Conservation (phyloP, 1,284 basidiomycete species). For the Cutaneotrichosporon cavernicola region DNA sequence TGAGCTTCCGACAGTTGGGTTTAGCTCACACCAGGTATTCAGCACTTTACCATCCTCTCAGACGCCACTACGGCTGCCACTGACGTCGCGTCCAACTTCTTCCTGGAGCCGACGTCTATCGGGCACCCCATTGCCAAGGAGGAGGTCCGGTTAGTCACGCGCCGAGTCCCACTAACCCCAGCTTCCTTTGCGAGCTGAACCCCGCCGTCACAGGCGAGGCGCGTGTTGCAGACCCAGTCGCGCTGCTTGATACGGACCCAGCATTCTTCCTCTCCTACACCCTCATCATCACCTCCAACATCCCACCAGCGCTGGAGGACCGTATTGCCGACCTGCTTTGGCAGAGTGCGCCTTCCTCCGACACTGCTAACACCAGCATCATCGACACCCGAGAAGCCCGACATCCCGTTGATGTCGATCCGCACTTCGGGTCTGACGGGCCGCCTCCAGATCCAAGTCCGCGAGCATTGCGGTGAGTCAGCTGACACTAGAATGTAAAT, state of each 20-base stretch:
- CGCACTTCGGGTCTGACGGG: constrained; percentile 82
- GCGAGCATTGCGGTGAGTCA: constrained; percentile 74
- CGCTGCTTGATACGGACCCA: constrained; percentile 62
- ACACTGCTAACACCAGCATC: constrained; percentile 36
- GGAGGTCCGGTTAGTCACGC: constrained; percentile 60
- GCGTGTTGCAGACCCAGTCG: constrained; percentile 61
- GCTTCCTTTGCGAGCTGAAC: constrained; percentile 78
- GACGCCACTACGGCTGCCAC: constrained; percentile 61
- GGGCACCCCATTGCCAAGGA: constrained; percentile 78
- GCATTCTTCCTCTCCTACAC: constrained; percentile 63
- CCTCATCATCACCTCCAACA: constrained; percentile 80
- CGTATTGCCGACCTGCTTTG: constrained; percentile 68
- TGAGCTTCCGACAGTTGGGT: constrained; percentile 24
- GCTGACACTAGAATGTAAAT: too few species aligned
- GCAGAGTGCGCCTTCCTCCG: constrained; percentile 51
- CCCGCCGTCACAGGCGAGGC: constrained; percentile 74
- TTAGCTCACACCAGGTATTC: constrained; percentile 60
- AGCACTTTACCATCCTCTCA: constrained; percentile 86
- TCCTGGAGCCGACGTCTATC: constrained; percentile 73
- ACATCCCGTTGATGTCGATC: constrained; percentile 71
- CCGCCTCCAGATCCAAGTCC: constrained; percentile 81
- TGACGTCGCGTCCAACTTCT: constrained; percentile 95
- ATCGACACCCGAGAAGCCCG: constrained; percentile 35
- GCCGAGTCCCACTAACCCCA: constrained; percentile 19
- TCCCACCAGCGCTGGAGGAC: constrained; percentile 61